Base-by-base conservation (phyloP, 192 early-diverging fungal species). In the Linnemannia zychae region DNA sequence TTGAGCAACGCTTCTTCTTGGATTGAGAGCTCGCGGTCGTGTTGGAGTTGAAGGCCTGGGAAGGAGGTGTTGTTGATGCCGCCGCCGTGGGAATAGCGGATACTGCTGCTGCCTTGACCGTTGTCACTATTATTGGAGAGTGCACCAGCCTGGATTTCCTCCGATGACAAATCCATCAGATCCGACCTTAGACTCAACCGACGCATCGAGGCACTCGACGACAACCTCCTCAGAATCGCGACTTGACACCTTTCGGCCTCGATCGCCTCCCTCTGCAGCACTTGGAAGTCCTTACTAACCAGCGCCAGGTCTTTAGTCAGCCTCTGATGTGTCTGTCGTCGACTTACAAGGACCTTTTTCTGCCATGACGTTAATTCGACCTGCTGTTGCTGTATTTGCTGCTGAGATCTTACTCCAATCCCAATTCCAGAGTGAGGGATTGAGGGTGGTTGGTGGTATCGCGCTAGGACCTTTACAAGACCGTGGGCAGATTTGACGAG, bases 11-110 rank as follows among this genome's bases (percentile, higher is more conserved):
- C 63, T 28, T 85, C 77, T 75, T 85, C 83, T 49, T 85, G 83
- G 12, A 72, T 48, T 0, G 83, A 85, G 18, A 85, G 78, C n/a
- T 85, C 83, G 1, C 83, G 77, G 31, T 79, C 78, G 28, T 85
- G 82, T 11, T 66, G 31, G 3, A 34, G 22, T 7, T 69, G 34
- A 18, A 40, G 16, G 33, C 67, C 67, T n/a, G 36, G 33, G 46
- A 22, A 36, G 31, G 46, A 9, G 44, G 46, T 57, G 57, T 63
- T 63, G 28, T 12, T 63, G 34, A 53, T 33, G 20, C 49, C 72
- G n/a, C 16, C 33, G 6, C 48, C 57, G 5, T 24, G 57, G 22
- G n/a, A 22, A 20, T 36, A 33, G 47, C 60, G 28, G 24, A n/a
- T 50, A 2, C 40, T 28, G n/a, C n/a, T 60, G 38, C 22, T 47